Evolutionary conservation across 2,329 filamentous ascomycete species (phyloP).

Genomic region (Hypocreales sp.): DNA sequence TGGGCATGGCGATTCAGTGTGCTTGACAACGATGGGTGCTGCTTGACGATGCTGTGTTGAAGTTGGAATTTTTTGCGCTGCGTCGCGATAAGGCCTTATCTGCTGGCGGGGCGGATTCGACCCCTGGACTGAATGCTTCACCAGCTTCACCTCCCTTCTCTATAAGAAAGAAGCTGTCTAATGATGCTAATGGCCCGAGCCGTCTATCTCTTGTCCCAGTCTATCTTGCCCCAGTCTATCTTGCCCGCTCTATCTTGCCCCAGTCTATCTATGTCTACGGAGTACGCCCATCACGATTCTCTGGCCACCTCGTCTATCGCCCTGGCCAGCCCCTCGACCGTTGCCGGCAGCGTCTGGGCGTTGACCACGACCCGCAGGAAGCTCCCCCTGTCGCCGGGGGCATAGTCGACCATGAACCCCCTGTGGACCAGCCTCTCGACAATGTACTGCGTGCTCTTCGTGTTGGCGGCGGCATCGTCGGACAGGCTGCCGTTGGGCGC

Average conservation of each 20-base stretch:
- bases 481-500: slow-evolving; percentile 37
- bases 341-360: slow-evolving; percentile 34
- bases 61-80: too few species aligned
- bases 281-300: slow-evolving; percentile 5
- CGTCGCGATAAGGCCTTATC: too few species aligned
- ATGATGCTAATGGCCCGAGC: too few species aligned
- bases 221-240: too few species aligned
- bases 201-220: too few species aligned
- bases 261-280: too few species aligned
- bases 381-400: slow-evolving; percentile 37
- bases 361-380: slow-evolving; percentile 48
- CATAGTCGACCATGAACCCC: slow-evolving; percentile 47
- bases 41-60: too few species aligned
- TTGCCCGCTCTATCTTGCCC: too few species aligned
- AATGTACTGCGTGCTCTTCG: slow-evolving; percentile 30
- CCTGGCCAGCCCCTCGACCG: slow-evolving; percentile 36
- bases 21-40: background rate
- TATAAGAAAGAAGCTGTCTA: too few species aligned
- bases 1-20: slow-evolving; percentile 19
- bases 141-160: too few species aligned
- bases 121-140: too few species aligned
- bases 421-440: slow-evolving; percentile 29
- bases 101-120: too few species aligned
- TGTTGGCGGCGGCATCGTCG: slow-evolving; percentile 27
- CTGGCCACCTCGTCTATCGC: slow-evolving; percentile 33